A percentile compares a stretch with the other conserved stretches of the same genome.
These are phyloP conservation scores for Saccharum spontaneum DNA, from an alignment of 176 grass and related monocot genomes.

Conservation along the genomic window DNA sequence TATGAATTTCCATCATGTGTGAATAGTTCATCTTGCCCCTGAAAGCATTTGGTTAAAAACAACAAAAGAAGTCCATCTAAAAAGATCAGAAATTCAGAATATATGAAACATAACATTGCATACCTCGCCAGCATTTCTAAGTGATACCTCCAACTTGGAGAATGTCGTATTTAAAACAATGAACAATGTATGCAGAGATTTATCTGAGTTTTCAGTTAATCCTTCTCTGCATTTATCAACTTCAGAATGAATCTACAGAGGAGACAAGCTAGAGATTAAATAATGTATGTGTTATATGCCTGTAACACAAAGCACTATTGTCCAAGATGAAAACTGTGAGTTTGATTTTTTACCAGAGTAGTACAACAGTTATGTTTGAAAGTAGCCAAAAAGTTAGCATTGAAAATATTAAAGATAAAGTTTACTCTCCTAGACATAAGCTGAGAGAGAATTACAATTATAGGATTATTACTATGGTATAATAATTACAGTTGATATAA, in stretches of 20 bases:
- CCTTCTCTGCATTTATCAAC: conserved; percentile 58
- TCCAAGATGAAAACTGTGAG: not conserved
- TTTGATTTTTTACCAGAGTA: not conserved
- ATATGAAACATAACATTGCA: conserved; percentile 34
- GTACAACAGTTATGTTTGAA: conserved; percentile 14
- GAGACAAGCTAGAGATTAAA: conserved; percentile 1
- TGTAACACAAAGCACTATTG: conserved; percentile 10
- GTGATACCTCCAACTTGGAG: conserved; percentile 72
- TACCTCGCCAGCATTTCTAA: conserved; percentile 52
- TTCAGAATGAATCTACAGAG: conserved; percentile 73
- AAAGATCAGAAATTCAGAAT: conserved; percentile 25
- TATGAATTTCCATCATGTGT: conserved; percentile 40
- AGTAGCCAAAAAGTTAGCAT: not conserved
- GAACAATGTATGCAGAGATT: conserved; percentile 66
- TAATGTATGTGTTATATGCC: conserved; percentile 3
- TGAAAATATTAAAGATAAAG: not conserved
- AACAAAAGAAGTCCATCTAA: conserved; percentile 18
- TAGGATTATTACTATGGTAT: not conserved
- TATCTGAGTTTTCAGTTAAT: conserved; percentile 73
- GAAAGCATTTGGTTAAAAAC: conserved; percentile 23
- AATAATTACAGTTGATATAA: not conserved
- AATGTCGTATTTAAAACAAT: conserved; percentile 58
- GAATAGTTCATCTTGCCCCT: conserved; percentile 22
- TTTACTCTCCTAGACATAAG: conserved; percentile 25
- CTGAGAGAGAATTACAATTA: not conserved